These are phyloP conservation scores for Mariannaea sp. DNA, from an alignment of 2,329 filamentous ascomycete species.

Conservation along the genomic window DNA sequence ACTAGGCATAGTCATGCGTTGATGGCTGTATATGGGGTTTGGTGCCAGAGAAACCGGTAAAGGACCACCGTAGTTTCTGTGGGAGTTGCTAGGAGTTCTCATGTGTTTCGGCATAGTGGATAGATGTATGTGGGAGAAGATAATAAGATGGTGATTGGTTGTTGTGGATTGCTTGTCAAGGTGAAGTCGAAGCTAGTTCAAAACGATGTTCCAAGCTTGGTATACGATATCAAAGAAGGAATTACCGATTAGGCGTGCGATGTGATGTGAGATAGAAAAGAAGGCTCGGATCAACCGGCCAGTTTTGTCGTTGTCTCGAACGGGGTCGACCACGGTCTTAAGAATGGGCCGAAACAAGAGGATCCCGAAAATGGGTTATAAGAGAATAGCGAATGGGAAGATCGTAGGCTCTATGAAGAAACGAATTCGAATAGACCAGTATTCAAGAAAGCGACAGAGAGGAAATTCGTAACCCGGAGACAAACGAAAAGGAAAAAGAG, in stretches of 20 bases:
- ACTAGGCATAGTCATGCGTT: conserved; percentile 46
- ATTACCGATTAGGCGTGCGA: conserved; percentile 39
- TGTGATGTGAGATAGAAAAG: conserved; percentile 26
- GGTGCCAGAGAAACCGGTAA: conserved; percentile 49
- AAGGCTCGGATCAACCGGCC: conserved; percentile 37
- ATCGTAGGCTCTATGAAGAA: conserved; percentile 13
- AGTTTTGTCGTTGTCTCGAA: conserved; percentile 23
- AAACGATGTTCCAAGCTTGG: conserved; percentile 15
- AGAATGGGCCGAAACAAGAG: conserved; percentile 26
- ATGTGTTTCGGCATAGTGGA: conserved; percentile 53
- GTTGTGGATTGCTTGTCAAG: conserved; percentile 2
- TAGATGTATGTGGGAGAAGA: conserved; percentile 9
- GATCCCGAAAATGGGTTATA: conserved; percentile 16
- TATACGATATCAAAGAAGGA: conserved; percentile 17
- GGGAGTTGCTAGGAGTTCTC: conserved; percentile 45
- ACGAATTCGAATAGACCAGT: conserved; percentile 24
- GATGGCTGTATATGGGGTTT: conserved; percentile 49
- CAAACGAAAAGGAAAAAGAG: conserved; percentile 37
- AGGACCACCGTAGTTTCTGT: conserved; percentile 38
- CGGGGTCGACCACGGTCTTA: conserved; percentile 26
- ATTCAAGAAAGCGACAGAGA: conserved; percentile 34
- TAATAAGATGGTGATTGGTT: conserved; percentile 8
- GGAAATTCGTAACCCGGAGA: conserved; percentile 34
- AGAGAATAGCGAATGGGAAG: conserved; percentile 18
- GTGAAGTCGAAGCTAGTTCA: conserved; percentile 20